Conservation (phyloP, 2,329 filamentous ascomycete species). For the Trichoderma hamatum region DNA sequence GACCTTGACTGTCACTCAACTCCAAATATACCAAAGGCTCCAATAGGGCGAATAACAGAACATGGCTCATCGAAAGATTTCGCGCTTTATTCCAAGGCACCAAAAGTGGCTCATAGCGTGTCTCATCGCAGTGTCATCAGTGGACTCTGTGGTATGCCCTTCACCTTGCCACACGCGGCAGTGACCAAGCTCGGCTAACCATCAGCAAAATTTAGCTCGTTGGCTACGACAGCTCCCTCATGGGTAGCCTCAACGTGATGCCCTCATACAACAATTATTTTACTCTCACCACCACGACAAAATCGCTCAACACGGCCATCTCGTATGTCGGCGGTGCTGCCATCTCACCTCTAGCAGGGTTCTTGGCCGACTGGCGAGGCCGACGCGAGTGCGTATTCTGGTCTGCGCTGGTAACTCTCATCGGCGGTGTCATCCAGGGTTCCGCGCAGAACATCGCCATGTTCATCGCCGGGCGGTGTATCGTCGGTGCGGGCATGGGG, state of each 20-base stretch:
- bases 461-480: constrained; percentile 3
- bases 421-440: not conserved
- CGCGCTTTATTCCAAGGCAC: not conserved
- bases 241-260: not conserved
- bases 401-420: not conserved
- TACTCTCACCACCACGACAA: constrained; percentile 2
- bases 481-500: not conserved
- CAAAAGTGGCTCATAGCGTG: constrained; percentile 7
- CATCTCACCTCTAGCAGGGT: not conserved
- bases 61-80: constrained; percentile 3
- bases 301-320: not conserved
- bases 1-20: too few species aligned
- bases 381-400: too few species aligned
- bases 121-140: not conserved
- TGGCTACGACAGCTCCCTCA: constrained; percentile 1
- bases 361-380: too few species aligned
- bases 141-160: constrained; percentile 4
- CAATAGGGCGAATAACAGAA: not conserved
- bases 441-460: not conserved
- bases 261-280: not conserved
- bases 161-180: not conserved
- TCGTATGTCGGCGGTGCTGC: not conserved
- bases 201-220: not conserved
- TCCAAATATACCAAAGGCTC: not conserved
- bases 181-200: not conserved